Evolutionary conservation across 2,329 filamentous ascomycete genomes (phyloP), one percentile per base, ranked within the genome.

Genomic region (Lomentospora prolificans): DNA sequence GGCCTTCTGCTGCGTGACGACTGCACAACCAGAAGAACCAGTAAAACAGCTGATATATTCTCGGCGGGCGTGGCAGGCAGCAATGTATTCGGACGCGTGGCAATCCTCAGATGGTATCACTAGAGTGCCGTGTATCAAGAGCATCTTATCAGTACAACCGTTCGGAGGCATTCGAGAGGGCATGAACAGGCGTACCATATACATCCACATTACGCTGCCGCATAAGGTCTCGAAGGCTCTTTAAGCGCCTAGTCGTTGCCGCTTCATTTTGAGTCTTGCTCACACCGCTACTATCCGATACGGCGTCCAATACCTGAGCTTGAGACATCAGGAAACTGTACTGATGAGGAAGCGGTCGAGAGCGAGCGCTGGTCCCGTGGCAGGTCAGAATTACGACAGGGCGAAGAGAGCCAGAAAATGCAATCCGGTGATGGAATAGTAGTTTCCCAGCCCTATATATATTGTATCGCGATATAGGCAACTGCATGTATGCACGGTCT

Each of bases 61-160:
- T 76, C 94, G 85, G 62, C 94, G 85, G 59, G 81, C 91, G 75
- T 99, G 94, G 68, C 90, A 96, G n/a, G 86, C 85, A 53, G 94
- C 94, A 69, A 96, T 96, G 71, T 99, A 99, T 74, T 99, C 94
- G 62, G 92, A 97, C 63, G 92, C 89, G 69, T 99, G 94, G 67
- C 89, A 92, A 69, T 99, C 94, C 80, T 97, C 94, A 31, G 92
- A 96, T 0, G 94, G 94, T 5, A 97, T 82, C 66, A 99, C 92
- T 97, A 67, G 55, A 55, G 53, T 31, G 39, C 51, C 55, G 22
- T 50, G 56, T 19, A 48, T 51, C 62, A 62, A 59, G 63, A 65
- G 75, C 63, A 78, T 72, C 64, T 60, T 61, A 60, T 33, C 61
- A 57, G 61, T 58, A 53, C 46, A 39, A 56, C 58, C 58, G 27